Evolutionary conservation across 129 eudicot species (phyloP).

Genomic region (Helianthus tuberosus): DNA sequence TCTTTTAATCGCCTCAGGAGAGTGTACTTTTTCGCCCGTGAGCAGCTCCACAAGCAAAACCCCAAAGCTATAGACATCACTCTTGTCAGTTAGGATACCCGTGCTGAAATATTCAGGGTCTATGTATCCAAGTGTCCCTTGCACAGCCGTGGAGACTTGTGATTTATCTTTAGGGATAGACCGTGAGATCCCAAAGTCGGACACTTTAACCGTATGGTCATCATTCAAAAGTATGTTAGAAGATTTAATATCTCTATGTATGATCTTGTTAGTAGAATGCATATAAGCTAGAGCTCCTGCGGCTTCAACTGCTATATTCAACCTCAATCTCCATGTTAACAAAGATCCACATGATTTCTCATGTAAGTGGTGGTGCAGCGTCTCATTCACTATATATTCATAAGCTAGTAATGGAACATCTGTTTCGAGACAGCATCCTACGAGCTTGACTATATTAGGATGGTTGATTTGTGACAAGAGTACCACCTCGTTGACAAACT

Average conservation of each 20-base stretch:
- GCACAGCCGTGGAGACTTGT: slow-evolving; percentile 22
- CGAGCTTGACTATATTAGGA: slow-evolving; percentile 24
- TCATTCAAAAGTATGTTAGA: slow-evolving; percentile 27
- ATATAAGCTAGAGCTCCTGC: slow-evolving; percentile 35
- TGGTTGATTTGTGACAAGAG: no score
- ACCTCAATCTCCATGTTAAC: slow-evolving; percentile 12
- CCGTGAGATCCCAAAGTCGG: slow-evolving; percentile 31
- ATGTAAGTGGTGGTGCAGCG: slow-evolving; percentile 28
- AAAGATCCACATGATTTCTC: slow-evolving; percentile 7
- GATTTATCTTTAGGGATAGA: not conserved
- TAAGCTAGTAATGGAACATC: slow-evolving; percentile 27
- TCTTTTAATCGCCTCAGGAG: slow-evolving; percentile 9
- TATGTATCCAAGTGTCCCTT: slow-evolving; percentile 34
- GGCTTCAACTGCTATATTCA: slow-evolving; percentile 16
- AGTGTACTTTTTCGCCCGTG: slow-evolving; percentile 19
- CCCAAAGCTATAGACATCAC: slow-evolving; percentile 41
- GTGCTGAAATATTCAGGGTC: slow-evolving; percentile 32
- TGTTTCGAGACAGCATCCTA: slow-evolving; percentile 37
- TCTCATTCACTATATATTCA: slow-evolving; percentile 28
- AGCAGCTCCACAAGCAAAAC: slow-evolving; percentile 35
- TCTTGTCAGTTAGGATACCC: slow-evolving; percentile 30
- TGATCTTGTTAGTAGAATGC: slow-evolving; percentile 31
- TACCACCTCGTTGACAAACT: no score
- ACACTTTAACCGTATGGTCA: slow-evolving; percentile 21
- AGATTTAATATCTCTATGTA: slow-evolving; percentile 35